phyloP scores from a whole-genome alignment of 192 early-diverging fungal species.

The Coemansia sp. region DNA sequence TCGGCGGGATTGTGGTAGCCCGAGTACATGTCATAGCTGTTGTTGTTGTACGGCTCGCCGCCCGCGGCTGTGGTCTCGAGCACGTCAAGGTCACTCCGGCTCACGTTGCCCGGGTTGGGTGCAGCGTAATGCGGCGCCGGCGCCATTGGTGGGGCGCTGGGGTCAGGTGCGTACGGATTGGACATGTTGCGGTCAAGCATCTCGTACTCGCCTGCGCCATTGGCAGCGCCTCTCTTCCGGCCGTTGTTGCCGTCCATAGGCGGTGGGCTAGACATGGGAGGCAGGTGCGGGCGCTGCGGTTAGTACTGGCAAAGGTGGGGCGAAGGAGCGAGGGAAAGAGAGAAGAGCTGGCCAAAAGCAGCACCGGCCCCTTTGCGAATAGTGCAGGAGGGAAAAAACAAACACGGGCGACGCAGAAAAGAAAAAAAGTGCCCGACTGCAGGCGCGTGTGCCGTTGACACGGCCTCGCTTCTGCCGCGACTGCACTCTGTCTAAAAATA shows the following conservation, averaged over 20 bases:
- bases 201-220: constrained; percentile 40
- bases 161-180: constrained; percentile 11
- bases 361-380: too few relatives aligned
- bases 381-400: too few relatives aligned
- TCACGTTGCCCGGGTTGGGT: constrained; percentile 15
- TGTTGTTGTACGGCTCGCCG: constrained; percentile 15
- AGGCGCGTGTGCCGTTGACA: neutral
- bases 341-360: too few relatives aligned
- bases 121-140: constrained; percentile 16
- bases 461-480: neutral
- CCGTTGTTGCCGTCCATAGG: constrained; percentile 21
- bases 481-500: too few relatives aligned
- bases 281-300: too few relatives aligned
- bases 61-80: constrained; percentile 32
- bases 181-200: constrained; percentile 46
- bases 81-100: constrained; percentile 45
- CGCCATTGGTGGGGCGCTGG: constrained; percentile 10
- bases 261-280: too few relatives aligned
- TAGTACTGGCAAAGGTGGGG: neutral
- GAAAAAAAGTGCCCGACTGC: neutral
- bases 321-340: neutral
- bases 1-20: constrained; percentile 10
- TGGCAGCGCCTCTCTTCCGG: constrained; percentile 13
- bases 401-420: too few relatives aligned
- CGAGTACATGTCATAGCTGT: constrained; percentile 32